Base-by-base conservation (phyloP, 495 filamentous ascomycete species). In the Thozetella sp. region DNA sequence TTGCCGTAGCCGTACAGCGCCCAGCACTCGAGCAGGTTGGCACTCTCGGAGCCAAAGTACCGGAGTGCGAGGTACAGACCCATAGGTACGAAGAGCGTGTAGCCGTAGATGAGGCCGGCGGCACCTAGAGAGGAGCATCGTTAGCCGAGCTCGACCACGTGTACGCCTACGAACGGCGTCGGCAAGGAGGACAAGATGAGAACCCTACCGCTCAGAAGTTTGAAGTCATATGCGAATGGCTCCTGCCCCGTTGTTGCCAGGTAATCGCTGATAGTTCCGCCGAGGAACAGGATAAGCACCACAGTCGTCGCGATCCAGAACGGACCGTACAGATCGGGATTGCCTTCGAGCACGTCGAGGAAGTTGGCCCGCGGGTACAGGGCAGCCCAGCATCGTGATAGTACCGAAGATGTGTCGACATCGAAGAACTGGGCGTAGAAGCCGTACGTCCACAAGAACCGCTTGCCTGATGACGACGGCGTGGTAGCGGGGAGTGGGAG, bases 231-330 rank as follows among this genome's bases (percentile, higher is more conserved):
- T 61, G 85, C 87, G 72, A 84, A 86, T 51, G 66, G 63, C 15
- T 63, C 68, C 46, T 65, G 66, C 9, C 72, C 79, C 30, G 64
- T 72, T 0, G 65, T 67, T 20, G 88, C 83, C 45, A 97, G 77
- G 73, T 96, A 98, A 69, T 92, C 88, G 63, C 89, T 95, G 61
- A 99, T 96, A 0, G 96, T 98, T 20, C 93, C 95, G 4, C 93
- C 93, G 59, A 99, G 70, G 73, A 99, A 99, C 43, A 99, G 79
- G 52, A 98, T 97, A 63, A 99, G 82, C 22, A 99, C 89, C 19
- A 99, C 96, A 2, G 95, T 97, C 1, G 95, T 98, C 12, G 96
- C 96, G 76, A 99, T 97, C 95, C 95, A 99, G 73, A 98, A 90
- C 2, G 95, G 95, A 1, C 85, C 85, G 79, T 99, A 99, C 56